These are phyloP conservation scores for Moesziomyces parantarcticus DNA, from an alignment of 1,284 basidiomycete species.

Conservation along the genomic window DNA sequence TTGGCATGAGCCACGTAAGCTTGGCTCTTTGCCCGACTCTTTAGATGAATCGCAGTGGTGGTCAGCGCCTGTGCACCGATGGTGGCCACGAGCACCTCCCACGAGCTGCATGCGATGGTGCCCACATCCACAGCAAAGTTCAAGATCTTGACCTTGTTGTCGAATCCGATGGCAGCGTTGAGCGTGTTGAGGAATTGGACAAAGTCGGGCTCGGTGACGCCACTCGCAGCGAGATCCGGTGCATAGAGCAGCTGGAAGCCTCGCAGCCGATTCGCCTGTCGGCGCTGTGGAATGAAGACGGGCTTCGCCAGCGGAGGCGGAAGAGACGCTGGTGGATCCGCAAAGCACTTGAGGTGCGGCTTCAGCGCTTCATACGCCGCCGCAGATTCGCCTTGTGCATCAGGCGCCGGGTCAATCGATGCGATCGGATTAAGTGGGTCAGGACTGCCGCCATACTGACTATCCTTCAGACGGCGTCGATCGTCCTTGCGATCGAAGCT, in stretches of 20 bases:
- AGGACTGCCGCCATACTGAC: too few relatives aligned
- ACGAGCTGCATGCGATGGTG: constrained; percentile 15
- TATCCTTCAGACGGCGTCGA: too few relatives aligned
- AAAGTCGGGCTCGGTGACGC: constrained; percentile 15
- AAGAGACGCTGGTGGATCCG: constrained; percentile 2
- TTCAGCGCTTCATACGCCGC: constrained; percentile 1
- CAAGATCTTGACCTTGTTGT: constrained; percentile 27
- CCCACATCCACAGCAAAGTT: constrained; percentile 30
- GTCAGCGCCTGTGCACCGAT: constrained; percentile 20
- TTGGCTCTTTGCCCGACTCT: constrained; percentile 15
- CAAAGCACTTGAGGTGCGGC: constrained; percentile 8
- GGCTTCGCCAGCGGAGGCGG: constrained; percentile 12
- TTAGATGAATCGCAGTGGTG: constrained; percentile 13
- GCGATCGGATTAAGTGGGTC: too few relatives aligned
- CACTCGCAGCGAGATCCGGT: constrained; percentile 5
- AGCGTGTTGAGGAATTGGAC: constrained; percentile 15
- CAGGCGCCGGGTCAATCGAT: too few relatives aligned
- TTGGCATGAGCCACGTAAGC: constrained; percentile 20
- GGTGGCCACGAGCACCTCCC: constrained; percentile 21
- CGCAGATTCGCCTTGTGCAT: too few relatives aligned
- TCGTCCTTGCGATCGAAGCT: too few relatives aligned
- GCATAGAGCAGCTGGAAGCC: constrained; percentile 33
- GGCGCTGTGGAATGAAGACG: constrained; percentile 26
- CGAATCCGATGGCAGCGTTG: constrained; percentile 28
- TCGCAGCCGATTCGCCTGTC: constrained; percentile 17